Percentiles rank a stretch among this genome's conserved stretches.
phyloP scores from a whole-genome alignment of 2,329 filamentous ascomycete genomes.

The Fusarium multiceps region DNA sequence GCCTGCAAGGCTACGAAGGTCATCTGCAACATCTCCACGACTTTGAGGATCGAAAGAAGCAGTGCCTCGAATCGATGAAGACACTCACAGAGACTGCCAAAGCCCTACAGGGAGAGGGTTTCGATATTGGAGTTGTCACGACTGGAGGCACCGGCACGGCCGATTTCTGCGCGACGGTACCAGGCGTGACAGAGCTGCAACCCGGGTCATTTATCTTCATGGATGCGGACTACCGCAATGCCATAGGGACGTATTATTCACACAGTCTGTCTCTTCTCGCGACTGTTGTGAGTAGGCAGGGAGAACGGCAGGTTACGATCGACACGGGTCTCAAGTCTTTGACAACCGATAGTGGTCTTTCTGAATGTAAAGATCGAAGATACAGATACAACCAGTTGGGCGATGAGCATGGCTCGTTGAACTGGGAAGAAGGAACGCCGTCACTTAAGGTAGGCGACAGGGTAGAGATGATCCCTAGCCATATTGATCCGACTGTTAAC shows the following conservation, averaged over 20 bases:
- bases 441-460: slow-evolving; percentile 21
- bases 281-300: slow-evolving; percentile 31
- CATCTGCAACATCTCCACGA: slow-evolving; percentile 35
- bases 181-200: slow-evolving; percentile 64
- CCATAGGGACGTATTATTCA: slow-evolving; percentile 60
- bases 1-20: slow-evolving; percentile 35
- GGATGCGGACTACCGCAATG: slow-evolving; percentile 67
- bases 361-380: slow-evolving; percentile 33
- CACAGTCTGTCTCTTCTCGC: slow-evolving; percentile 51
- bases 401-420: slow-evolving; percentile 33
- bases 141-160: slow-evolving; percentile 35
- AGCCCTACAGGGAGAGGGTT: background rate
- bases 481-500: slow-evolving; percentile 39
- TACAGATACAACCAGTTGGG: slow-evolving; percentile 17
- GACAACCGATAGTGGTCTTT: slow-evolving; percentile 31
- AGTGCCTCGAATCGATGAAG: slow-evolving; percentile 30
- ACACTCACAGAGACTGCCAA: slow-evolving; percentile 20
- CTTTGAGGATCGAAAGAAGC: slow-evolving; percentile 24
- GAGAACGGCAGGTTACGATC: slow-evolving; percentile 31
- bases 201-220: slow-evolving; percentile 68
- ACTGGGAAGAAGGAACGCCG: slow-evolving; percentile 19
- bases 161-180: slow-evolving; percentile 63
- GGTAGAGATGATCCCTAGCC: slow-evolving; percentile 37
- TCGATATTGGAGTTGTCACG: slow-evolving; percentile 25
- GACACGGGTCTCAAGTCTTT: slow-evolving; percentile 32